Evolutionary conservation across 768 basidiomycete species (phyloP).

Genomic region (Mrakia gelida): DNA sequence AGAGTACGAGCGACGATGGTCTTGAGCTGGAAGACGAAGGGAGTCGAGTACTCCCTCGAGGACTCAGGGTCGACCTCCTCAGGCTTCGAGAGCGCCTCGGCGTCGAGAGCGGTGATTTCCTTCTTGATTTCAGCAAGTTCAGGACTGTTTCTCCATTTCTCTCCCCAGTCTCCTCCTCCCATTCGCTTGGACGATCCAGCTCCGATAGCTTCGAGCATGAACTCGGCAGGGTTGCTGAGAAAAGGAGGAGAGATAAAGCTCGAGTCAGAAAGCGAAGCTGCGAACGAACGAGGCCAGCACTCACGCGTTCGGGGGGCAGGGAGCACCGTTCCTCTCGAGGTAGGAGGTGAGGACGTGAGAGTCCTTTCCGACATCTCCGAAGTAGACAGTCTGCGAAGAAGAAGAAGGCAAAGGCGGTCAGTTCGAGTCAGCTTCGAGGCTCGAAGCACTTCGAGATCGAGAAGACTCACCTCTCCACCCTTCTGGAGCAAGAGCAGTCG

Average conservation of each 20-base stretch:
- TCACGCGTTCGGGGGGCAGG: too few species aligned
- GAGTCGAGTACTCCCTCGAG: conserved; percentile 52
- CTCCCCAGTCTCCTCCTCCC: conserved; percentile 78
- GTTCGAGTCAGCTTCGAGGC: conserved; percentile 47
- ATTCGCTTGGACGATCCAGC: conserved; percentile 58
- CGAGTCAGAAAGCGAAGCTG: too few species aligned
- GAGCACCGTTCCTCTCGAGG: conserved; percentile 66
- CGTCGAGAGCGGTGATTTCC: conserved; percentile 51
- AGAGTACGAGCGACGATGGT: conserved; percentile 57
- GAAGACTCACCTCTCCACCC: conserved; percentile 56
- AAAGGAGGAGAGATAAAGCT: too few species aligned
- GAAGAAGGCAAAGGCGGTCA: conserved; percentile 72
- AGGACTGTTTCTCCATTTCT: conserved; percentile 71
- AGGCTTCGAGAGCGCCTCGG: conserved; percentile 25
- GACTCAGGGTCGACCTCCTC: conserved; percentile 32
- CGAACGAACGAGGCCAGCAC: too few species aligned
- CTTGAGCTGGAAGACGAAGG: conserved; percentile 68
- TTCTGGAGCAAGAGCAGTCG: conserved; percentile 67
- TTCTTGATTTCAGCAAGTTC: conserved; percentile 50
- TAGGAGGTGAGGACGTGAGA: conserved; percentile 64
- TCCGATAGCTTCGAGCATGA: conserved; percentile 54
- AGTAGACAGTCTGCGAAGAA: conserved; percentile 64
- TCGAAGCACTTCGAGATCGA: neutral
- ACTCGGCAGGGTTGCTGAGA: conserved; percentile 76
- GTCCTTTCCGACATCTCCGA: conserved; percentile 57